Evolutionary conservation across 768 basidiomycete species (phyloP).

Genomic region (Inosperma sp.): DNA sequence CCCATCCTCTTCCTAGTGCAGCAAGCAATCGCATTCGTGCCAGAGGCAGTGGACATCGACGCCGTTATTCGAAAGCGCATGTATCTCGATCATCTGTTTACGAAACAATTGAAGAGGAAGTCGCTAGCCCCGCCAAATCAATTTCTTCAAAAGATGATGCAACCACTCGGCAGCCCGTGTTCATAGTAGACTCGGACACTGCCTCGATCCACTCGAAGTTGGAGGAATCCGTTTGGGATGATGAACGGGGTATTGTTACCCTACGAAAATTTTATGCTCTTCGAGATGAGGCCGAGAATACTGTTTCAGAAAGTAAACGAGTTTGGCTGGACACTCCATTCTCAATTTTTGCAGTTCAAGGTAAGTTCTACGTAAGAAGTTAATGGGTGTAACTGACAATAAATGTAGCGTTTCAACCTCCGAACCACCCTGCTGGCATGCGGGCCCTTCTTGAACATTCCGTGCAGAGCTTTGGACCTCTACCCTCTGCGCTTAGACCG

Average conservation of each 20-base stretch:
- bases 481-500: conserved; percentile 66
- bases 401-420: conserved; percentile 64
- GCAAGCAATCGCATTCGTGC: conserved; percentile 44
- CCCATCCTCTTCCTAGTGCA: conserved; percentile 44
- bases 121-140: too few species aligned
- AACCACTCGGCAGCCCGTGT: too few species aligned
- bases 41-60: too few species aligned
- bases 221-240: conserved; percentile 64
- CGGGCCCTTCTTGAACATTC: conserved; percentile 70
- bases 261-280: conserved; percentile 67
- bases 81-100: too few species aligned
- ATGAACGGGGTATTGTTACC: conserved; percentile 61
- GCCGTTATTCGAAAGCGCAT: too few species aligned
- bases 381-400: neutral
- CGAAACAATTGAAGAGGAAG: too few species aligned
- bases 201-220: too few species aligned
- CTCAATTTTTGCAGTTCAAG: conserved; percentile 66
- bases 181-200: too few species aligned
- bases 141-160: too few species aligned
- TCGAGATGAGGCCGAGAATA: conserved; percentile 60
- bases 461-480: conserved; percentile 62
- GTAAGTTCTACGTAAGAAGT: conserved; percentile 42
- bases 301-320: conserved; percentile 61
- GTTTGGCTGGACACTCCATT: conserved; percentile 69
- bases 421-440: conserved; percentile 60